Conservation (phyloP, 106 monocot species). For the Dendrobium officinale region DNA sequence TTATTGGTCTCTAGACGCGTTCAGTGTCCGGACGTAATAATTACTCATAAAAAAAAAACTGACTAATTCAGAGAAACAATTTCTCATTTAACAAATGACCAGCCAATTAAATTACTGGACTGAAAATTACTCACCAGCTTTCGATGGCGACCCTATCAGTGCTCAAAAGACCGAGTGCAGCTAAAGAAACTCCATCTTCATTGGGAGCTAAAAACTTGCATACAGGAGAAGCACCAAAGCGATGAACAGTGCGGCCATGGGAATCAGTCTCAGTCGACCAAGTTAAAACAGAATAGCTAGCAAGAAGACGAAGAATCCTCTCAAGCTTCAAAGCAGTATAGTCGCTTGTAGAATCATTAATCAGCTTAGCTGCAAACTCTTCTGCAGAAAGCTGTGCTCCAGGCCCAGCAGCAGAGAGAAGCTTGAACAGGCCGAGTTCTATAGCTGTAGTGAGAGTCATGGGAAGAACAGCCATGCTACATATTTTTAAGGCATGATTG, state of each 20-base stretch:
- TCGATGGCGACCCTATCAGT: constrained; percentile 57
- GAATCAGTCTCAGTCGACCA: constrained; percentile 13
- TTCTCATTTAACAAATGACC: too few species aligned
- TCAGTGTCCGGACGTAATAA: too few species aligned
- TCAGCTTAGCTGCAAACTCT: constrained; percentile 35
- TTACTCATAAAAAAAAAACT: too few species aligned
- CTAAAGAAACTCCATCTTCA: constrained; percentile 50
- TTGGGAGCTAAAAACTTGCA: constrained; percentile 38
- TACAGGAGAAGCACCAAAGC: constrained; percentile 34
- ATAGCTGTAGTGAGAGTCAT: constrained; percentile 21
- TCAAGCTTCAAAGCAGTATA: constrained; percentile 27
- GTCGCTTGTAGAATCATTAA: constrained; percentile 16
- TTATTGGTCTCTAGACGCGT: too few species aligned
- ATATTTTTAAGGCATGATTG: constrained; percentile 1
- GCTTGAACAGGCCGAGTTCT: constrained; percentile 14
- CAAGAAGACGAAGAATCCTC: constrained; percentile 36
- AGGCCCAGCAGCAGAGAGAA: constrained; percentile 22
- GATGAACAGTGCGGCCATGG: not conserved
- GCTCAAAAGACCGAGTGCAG: constrained; percentile 32
- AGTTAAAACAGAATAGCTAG: constrained; percentile 26
- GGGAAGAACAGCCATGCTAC: not conserved
- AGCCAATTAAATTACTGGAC: too few species aligned
- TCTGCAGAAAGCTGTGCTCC: constrained; percentile 18
- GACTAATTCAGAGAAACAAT: too few species aligned
- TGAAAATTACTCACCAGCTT: not conserved